These are phyloP conservation scores for Xylariaceae sp. DNA, from an alignment of 2,329 filamentous ascomycete species.

Conservation along the genomic window DNA sequence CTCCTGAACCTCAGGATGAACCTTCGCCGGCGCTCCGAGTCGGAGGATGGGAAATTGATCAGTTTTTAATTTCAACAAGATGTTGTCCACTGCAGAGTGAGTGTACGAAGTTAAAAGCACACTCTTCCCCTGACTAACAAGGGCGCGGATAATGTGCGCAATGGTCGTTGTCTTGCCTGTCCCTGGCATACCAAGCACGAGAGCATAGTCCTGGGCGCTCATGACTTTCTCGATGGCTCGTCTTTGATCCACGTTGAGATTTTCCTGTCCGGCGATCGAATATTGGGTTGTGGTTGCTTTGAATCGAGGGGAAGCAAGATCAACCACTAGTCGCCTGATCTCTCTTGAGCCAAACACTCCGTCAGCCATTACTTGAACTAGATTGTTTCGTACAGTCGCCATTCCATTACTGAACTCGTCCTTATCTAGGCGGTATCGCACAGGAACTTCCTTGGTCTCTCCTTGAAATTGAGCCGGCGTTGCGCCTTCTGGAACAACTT, in stretches of 20 bases:
- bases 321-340: slow-evolving; percentile 81
- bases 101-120: slow-evolving; percentile 95
- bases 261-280: slow-evolving; percentile 65
- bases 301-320: slow-evolving; percentile 76
- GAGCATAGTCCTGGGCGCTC: slow-evolving; percentile 91
- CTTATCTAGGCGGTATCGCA: slow-evolving; percentile 88
- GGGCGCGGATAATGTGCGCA: slow-evolving; percentile 90
- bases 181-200: slow-evolving; percentile 98
- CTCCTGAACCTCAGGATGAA: slow-evolving; percentile 85
- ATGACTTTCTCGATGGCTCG: slow-evolving; percentile 93
- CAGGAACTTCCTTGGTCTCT: slow-evolving; percentile 59
- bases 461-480: slow-evolving; percentile 58
- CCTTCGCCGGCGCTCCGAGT: slow-evolving; percentile 83
- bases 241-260: slow-evolving; percentile 86
- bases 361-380: slow-evolving; percentile 90
- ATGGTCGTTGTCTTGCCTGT: slow-evolving; percentile 99
- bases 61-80: slow-evolving; percentile 85
- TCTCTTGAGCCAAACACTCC: slow-evolving; percentile 73
- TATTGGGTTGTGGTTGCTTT: slow-evolving; percentile 70
- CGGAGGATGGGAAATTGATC: slow-evolving; percentile 81
- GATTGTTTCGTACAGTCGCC: slow-evolving; percentile 91
- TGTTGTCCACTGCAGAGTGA: slow-evolving; percentile 97
- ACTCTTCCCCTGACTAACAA: slow-evolving; percentile 88
- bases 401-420: slow-evolving; percentile 99
- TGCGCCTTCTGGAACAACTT: slow-evolving; percentile 68